Conservation (phyloP, 1,284 basidiomycete genomes). For the Cystobasidium sp. region DNA sequence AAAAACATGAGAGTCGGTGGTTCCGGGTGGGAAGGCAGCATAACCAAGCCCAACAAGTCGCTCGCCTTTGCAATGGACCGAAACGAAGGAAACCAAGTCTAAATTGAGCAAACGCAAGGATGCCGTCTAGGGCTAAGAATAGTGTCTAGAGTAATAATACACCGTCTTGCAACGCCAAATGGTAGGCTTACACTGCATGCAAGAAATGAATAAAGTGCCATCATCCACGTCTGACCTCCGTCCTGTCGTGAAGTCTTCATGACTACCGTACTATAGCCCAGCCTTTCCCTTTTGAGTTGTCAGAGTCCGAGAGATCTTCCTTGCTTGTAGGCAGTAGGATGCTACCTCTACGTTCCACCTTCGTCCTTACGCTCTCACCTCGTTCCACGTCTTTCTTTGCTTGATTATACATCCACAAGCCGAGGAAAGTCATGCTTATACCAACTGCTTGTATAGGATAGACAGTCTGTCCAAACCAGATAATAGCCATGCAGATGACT, state of each 20-base stretch:
- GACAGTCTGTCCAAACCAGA: slow-evolving; percentile 92
- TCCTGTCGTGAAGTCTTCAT: background rate
- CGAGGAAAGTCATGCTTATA: slow-evolving; percentile 85
- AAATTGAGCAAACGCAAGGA: too few relatives aligned
- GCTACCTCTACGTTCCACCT: slow-evolving; percentile 79
- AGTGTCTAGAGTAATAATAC: too few relatives aligned
- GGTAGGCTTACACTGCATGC: too few relatives aligned
- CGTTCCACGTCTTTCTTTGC: slow-evolving; percentile 90
- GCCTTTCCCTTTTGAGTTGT: slow-evolving; percentile 23
- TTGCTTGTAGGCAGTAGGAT: slow-evolving; percentile 70
- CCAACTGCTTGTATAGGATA: slow-evolving; percentile 82
- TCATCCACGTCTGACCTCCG: background rate
- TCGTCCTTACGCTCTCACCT: slow-evolving; percentile 82
- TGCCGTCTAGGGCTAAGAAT: too few relatives aligned
- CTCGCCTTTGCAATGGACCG: too few relatives aligned
- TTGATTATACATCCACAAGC: slow-evolving; percentile 94
- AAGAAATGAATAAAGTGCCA: background rate
- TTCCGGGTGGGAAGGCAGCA: too few relatives aligned
- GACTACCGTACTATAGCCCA: slow-evolving; percentile 38
- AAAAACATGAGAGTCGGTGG: too few relatives aligned
- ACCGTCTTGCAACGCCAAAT: too few relatives aligned
- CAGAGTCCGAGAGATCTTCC: slow-evolving; percentile 44
- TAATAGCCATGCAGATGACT: slow-evolving; percentile 95
- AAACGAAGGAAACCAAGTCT: too few relatives aligned
- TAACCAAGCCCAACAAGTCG: too few relatives aligned